Evolutionary conservation across 164 flowering plant species (phyloP), one percentile per base, ranked within the genome.

Genomic region (Nymphaea thermarum): DNA sequence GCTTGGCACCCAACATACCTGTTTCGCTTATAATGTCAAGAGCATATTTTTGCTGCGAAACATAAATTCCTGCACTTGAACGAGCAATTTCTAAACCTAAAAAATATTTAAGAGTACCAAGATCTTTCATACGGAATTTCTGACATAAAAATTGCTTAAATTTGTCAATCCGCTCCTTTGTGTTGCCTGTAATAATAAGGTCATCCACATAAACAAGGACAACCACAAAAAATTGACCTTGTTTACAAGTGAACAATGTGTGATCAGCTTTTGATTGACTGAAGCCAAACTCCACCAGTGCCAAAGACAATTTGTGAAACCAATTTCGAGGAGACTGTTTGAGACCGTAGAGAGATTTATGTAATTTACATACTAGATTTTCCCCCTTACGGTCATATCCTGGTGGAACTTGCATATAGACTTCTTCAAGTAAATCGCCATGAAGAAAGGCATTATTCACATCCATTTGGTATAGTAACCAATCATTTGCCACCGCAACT

Each of bases 401-500:
- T 7, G 4, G 69, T 14, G 3, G 36, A 55, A 8, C 69, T 44
- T 18, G 42, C 69, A 67, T 67, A 62, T 67, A 67, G 3, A 67
- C 43, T 17, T 67, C 69, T 42, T 67, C 69, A 25, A 43, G 14
- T 15, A 67, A 36, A 55, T 67, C 69, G 4, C 69, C 61, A 14
- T 67, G 69, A 3, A 55, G 62, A 43, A 67, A 67, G 2, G 62
- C 63, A 53, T 67, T 53, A 5, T 53, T 25, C 8, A 55, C 62
- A 16, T 55, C 62, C 2, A 67, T 10, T 16, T 17, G 11, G 41
- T 8, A 10, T 4, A 65, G 66, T 11, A 44, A 65, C 45, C 17
- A 65, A 16, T 44, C 15, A 36, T 25, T 5, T 8, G 16, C 43
- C 0, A 44, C 44, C 0, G 43, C 62, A 10, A 67, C 17, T 10